Percentiles rank a stretch among this genome's conserved stretches.
phyloP scores from a whole-genome alignment of 306 rosid species.

The Ammopiptanthus mongolicus region DNA sequence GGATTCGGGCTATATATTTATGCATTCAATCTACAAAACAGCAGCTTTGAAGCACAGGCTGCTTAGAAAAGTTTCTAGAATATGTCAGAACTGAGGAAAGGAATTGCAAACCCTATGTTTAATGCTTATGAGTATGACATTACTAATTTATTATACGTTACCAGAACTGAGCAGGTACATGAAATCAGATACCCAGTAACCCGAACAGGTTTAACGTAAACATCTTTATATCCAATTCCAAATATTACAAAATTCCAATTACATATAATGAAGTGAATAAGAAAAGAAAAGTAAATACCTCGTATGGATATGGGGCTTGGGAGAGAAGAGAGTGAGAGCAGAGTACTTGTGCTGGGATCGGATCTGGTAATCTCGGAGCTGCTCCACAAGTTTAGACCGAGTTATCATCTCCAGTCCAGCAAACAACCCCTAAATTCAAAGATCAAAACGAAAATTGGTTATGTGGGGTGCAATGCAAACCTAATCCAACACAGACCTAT shows the following conservation, averaged over 20 bases:
- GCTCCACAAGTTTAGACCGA: slow-evolving; percentile 59
- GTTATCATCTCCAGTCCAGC: slow-evolving; percentile 39
- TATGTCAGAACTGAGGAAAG: background rate
- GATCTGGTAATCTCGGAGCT: slow-evolving; percentile 69
- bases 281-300: slow-evolving; percentile 29
- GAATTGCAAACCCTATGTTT: background rate
- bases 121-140: too few species aligned
- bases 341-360: slow-evolving; percentile 52
- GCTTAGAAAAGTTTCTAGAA: background rate
- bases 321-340: slow-evolving; percentile 56
- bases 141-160: too few species aligned
- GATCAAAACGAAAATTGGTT: background rate
- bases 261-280: background rate
- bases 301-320: slow-evolving; percentile 43
- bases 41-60: background rate
- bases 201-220: too few species aligned
- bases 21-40: background rate
- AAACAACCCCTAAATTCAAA: background rate
- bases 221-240: too few species aligned
- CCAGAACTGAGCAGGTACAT: too few species aligned
- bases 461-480: background rate
- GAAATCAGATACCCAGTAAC: too few species aligned
- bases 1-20: background rate
- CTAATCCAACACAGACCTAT: background rate
- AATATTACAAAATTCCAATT: too few species aligned